These are phyloP conservation scores for Irpex lacteus DNA, from an alignment of 1,284 basidiomycete species.

Conservation along the genomic window DNA sequence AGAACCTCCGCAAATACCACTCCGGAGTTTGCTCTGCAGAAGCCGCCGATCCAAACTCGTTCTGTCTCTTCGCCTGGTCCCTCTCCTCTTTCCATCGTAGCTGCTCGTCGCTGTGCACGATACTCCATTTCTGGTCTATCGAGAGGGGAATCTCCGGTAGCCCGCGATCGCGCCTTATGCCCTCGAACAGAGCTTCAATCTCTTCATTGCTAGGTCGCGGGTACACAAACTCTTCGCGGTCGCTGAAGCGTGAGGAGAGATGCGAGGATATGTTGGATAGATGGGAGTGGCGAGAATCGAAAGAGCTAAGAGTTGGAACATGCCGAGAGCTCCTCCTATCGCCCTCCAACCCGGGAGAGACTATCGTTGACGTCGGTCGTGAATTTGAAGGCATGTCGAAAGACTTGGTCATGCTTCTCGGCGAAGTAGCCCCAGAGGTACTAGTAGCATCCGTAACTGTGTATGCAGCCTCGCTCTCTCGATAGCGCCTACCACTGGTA, in stretches of 20 bases:
- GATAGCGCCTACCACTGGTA: slow-evolving; percentile 33
- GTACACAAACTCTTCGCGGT: slow-evolving; percentile 66
- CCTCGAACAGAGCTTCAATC: slow-evolving; percentile 77
- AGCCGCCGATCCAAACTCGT: slow-evolving; percentile 46
- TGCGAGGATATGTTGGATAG: slow-evolving; percentile 52
- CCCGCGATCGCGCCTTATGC: slow-evolving; percentile 67
- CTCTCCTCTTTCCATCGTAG: slow-evolving; percentile 76
- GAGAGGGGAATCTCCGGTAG: slow-evolving; percentile 58
- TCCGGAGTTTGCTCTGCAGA: slow-evolving; percentile 71
- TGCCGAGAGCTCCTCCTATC: slow-evolving; percentile 59
- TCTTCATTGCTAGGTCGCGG: slow-evolving; percentile 74
- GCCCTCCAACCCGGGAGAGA: slow-evolving; percentile 55
- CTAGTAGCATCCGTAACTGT: slow-evolving; percentile 22
- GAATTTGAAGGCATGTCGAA: slow-evolving; percentile 8
- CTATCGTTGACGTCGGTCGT: slow-evolving; percentile 23
- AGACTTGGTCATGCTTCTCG: slow-evolving; percentile 17
- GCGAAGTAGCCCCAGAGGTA: slow-evolving; percentile 36
- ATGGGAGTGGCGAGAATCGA: slow-evolving; percentile 47
- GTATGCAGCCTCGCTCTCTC: slow-evolving; percentile 47
- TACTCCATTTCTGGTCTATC: slow-evolving; percentile 89
- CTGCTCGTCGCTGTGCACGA: slow-evolving; percentile 85
- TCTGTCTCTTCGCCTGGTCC: slow-evolving; percentile 58
- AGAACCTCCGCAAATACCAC: slow-evolving; percentile 89
- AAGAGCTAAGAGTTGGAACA: slow-evolving; percentile 51
- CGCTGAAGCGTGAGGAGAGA: slow-evolving; percentile 49